Base-by-base conservation (phyloP, 2,329 filamentous ascomycete species). In the Pestalotiopsis sp. region DNA sequence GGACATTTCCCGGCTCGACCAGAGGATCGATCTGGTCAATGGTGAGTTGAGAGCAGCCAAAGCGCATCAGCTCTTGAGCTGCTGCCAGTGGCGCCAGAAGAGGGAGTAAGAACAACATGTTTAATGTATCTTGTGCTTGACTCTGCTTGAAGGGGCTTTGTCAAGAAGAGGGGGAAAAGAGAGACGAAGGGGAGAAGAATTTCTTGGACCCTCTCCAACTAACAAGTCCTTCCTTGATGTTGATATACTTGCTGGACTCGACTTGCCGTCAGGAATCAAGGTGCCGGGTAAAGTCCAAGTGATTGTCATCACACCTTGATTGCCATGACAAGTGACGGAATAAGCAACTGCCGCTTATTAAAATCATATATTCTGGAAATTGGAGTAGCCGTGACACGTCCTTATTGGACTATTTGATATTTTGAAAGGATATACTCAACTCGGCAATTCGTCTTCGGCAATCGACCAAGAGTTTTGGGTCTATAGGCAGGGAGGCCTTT, bases 11-110 rank as follows among this genome's bases (percentile, higher is more conserved):
- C 0, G 76, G 75, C 14, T 72, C 75, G 14, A 77, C 76, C 4
- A 78, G 65, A 17, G 76, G 76, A 61, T 78, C 76, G 4, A 78
- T 40, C 6, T 75, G 75, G 31, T 78, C 75, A 41, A 78, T 71
- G 57, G 75, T 74, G 52, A 78, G 72, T 67, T 76, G 72, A 64
- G 75, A 75, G 68, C 75, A 78, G 14, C 73, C 71, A 67, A 77
- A 78, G 2, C 76, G 72, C 73, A 78, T 49, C 45, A 69, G 25
- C 57, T 59, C 52, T 36, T 66, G 65, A 14, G 65, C 17, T 36
- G 65, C 36, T 4, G 27, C 65, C 12, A 49, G 36, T 9, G 58
- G 52, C 52, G 20, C 13, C 11, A 66, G 20, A 59, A 66, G 56
- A 5, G 36, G 6, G 12, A 60, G 36, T n/a, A 45, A 13, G 27